Conservation (phyloP, 1,139 yeast genomes). For the Saccharomyces hybrid region DNA sequence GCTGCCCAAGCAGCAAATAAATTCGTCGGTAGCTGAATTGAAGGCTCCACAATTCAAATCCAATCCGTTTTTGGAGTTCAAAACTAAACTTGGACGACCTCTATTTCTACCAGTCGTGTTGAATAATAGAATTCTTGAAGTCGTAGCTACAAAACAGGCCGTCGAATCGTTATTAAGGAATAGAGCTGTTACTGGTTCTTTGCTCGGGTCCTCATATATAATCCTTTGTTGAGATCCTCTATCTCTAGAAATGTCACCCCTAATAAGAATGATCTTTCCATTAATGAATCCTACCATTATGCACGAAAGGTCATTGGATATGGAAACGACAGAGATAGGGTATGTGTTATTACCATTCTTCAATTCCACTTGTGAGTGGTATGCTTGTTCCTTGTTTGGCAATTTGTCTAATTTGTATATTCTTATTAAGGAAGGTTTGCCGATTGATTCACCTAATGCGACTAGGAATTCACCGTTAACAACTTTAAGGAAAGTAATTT, state of each 20-base stretch:
- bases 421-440: constrained; percentile 57
- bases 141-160: constrained; percentile 30
- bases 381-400: constrained; percentile 34
- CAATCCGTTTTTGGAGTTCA: constrained; percentile 61
- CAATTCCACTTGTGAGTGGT: constrained; percentile 37
- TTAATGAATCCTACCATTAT: constrained; percentile 80
- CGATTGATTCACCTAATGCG: constrained; percentile 69
- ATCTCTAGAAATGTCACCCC: constrained; percentile 86
- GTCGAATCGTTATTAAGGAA: constrained; percentile 22
- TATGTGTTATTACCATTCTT: constrained; percentile 53
- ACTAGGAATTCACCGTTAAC: constrained; percentile 47
- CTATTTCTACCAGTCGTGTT: constrained; percentile 72
- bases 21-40: constrained; percentile 19
- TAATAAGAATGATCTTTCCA: constrained; percentile 70
- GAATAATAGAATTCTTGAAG: constrained; percentile 61
- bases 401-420: constrained; percentile 63
- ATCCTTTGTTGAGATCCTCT: constrained; percentile 83
- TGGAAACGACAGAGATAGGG: constrained; percentile 62
- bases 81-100: constrained; percentile 53
- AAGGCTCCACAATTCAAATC: constrained; percentile 59
- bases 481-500: constrained; percentile 48
- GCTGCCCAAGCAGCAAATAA: constrained; percentile 29
- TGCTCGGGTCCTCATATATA: constrained; percentile 49
- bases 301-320: constrained; percentile 51
- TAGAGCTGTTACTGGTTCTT: constrained; percentile 77